A percentile compares a stretch with the other conserved stretches of the same genome.
These are phyloP conservation scores for Ogataea haglerorum DNA, from an alignment of 805 yeast genomes.

Conservation along the genomic window DNA sequence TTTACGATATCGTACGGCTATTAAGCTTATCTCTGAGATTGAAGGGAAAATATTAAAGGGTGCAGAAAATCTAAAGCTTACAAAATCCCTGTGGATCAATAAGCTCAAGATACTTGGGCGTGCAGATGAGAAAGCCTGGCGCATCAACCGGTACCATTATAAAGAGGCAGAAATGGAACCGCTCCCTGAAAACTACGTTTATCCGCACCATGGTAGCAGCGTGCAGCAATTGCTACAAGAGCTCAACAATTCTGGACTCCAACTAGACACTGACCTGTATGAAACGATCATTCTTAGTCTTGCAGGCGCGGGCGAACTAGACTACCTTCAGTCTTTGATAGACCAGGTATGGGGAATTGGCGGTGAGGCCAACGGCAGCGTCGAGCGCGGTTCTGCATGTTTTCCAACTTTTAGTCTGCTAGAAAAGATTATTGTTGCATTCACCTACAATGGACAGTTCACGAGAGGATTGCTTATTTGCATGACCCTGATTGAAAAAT, in stretches of 20 bases:
- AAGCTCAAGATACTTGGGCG: conserved; percentile 26
- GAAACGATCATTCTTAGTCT: conserved; percentile 27
- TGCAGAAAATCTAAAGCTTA: conserved; percentile 9
- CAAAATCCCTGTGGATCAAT: conserved; percentile 25
- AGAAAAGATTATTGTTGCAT: conserved; percentile 29
- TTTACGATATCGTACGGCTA: conserved; percentile 19
- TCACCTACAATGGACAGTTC: conserved; percentile 29
- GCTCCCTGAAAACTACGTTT: conserved; percentile 10
- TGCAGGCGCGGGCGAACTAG: conserved; percentile 28
- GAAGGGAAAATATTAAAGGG: conserved; percentile 15
- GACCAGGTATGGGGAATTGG: conserved; percentile 29
- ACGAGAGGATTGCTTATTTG: conserved; percentile 27
- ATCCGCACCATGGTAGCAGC: conserved; percentile 13
- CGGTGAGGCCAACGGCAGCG: conserved; percentile 3
- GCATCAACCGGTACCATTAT: conserved; percentile 20
- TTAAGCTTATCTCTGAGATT: conserved; percentile 17
- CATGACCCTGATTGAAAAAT: conserved; percentile 22
- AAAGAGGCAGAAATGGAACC: conserved; percentile 14
- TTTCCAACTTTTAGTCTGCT: conserved; percentile 29
- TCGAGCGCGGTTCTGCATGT: conserved; percentile 9
- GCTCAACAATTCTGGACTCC: conserved; percentile 16
- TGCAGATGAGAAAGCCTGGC: conserved; percentile 26
- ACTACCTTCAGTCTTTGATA: conserved; percentile 24
- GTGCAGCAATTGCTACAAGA: conserved; percentile 17
- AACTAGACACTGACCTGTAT: conserved; percentile 24